These are phyloP conservation scores for Rubia balearica DNA, from an alignment of 305 asterid genomes.

Conservation along the genomic window DNA sequence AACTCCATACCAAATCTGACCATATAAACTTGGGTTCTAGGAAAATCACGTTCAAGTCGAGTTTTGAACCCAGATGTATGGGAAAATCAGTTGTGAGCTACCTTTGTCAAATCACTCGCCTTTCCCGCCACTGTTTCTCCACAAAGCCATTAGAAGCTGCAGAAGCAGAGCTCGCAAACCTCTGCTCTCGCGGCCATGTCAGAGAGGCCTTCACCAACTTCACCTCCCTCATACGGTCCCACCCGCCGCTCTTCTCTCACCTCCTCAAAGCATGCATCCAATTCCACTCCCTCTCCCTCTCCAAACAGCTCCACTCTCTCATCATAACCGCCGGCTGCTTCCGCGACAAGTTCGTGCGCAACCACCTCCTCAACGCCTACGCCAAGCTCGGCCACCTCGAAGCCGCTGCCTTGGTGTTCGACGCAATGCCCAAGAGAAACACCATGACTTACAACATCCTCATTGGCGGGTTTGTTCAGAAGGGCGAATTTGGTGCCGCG, in stretches of 20 bases:
- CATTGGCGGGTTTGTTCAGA: slow-evolving; percentile 60
- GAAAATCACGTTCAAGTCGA: neutral
- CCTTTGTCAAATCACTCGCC: slow-evolving; percentile 2
- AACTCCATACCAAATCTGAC: too few relatives aligned
- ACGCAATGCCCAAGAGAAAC: slow-evolving; percentile 54
- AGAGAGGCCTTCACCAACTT: slow-evolving; percentile 44
- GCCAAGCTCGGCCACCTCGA: slow-evolving; percentile 43
- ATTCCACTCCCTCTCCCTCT: slow-evolving; percentile 33
- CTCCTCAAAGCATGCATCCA: slow-evolving; percentile 60
- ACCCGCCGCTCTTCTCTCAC: slow-evolving; percentile 56
- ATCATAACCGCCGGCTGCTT: slow-evolving; percentile 47
- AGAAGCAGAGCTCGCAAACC: slow-evolving; percentile 29
- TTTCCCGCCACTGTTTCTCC: slow-evolving; percentile 28
- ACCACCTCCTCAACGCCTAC: slow-evolving; percentile 60
- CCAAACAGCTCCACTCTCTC: slow-evolving; percentile 67
- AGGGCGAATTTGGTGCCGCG: slow-evolving; percentile 51
- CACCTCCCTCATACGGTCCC: slow-evolving; percentile 34
- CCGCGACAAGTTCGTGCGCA: slow-evolving; percentile 46
- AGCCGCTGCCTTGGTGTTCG: slow-evolving; percentile 46
- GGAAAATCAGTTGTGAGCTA: slow-evolving; percentile 23
- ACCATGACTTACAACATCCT: slow-evolving; percentile 73
- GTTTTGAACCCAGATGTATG: slow-evolving; percentile 23
- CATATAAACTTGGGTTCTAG: too few relatives aligned
- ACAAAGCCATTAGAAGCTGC: slow-evolving; percentile 26
- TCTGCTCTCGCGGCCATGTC: slow-evolving; percentile 49